Percentiles rank a stretch among this genome's conserved stretches.
Conservation (phyloP, 805 yeast species). For the Starmerella davenportii region DNA sequence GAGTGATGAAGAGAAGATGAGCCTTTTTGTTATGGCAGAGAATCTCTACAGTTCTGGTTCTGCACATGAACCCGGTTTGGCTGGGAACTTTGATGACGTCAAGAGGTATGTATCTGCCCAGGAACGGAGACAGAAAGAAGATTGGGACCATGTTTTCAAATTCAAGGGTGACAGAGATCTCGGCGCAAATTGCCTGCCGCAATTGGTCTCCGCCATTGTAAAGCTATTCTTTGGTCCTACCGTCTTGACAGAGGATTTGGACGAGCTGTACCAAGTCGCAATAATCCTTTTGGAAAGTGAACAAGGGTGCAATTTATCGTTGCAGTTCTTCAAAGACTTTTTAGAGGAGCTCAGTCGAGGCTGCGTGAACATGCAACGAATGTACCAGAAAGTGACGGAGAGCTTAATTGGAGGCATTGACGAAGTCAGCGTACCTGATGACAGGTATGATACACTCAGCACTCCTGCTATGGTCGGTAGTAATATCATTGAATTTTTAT, state of each 20-base stretch:
- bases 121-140: too few relatives aligned
- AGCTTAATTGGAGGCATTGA: background rate
- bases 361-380: background rate
- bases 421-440: background rate
- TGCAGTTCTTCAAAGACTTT: background rate
- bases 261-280: background rate
- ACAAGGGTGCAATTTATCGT: background rate
- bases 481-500: background rate
- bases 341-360: background rate
- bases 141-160: too few relatives aligned
- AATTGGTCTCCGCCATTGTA: background rate
- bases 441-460: background rate
- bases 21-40: too few relatives aligned
- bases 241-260: background rate
- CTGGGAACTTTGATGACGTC: too few relatives aligned
- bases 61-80: too few relatives aligned
- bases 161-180: too few relatives aligned
- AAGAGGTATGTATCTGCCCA: too few relatives aligned
- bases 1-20: too few relatives aligned
- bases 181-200: too few relatives aligned
- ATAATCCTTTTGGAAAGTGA: background rate
- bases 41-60: too few relatives aligned
- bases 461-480: background rate
- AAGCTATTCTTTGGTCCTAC: background rate
- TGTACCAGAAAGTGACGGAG: background rate